Base-by-base conservation (phyloP, 73 alveolate genomes). In the Paramecium octaurelia region DNA sequence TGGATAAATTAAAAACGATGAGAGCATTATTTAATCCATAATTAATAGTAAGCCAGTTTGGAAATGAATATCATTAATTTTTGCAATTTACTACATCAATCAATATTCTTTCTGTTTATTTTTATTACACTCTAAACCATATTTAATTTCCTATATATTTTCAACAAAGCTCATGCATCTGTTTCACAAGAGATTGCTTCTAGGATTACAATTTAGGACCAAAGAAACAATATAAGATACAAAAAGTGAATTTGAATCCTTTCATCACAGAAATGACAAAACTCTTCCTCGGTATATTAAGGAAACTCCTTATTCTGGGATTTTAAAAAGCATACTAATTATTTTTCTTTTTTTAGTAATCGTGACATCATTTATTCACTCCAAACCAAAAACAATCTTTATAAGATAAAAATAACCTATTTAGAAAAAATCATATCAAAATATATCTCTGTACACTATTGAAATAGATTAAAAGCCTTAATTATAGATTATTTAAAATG, bases 11-110 rank as follows among this genome's bases (percentile, higher is more conserved):
- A 80, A 40, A 80, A 80, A 27, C 16, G 91, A 80, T 24, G 91
- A 80, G 4, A 24, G 29, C 34, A 27, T 48, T 48, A 31, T 44
- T 31, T 46, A 80, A 73, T 73, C 87, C 2, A 73, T 73, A 34
- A 73, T 73, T 80, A 80, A 44, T 80, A 29, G 75, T 21, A 80
- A 80, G 46, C 91, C 91, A 20, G 57, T 48, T 48, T 80, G 91
- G 91, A 80, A 80, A 80, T 80, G 91, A 80, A 23, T 75, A 75
- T 27, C 11, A 64, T 64, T 14, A 64, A 31, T 64, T 23, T 64
- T 64, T 42, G 29, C 50, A 64, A 27, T 64, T 64, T 64, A 64
- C 84, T 64, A 64, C 84, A 64, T 27, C 84, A 2, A 64, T 34
- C n/a, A 20, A 1, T 12, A 60, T 40, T 8, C 83, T 60, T 60